Evolutionary conservation across 1,139 yeast genomes (phyloP).

Genomic region (Blastobotrys niveus): DNA sequence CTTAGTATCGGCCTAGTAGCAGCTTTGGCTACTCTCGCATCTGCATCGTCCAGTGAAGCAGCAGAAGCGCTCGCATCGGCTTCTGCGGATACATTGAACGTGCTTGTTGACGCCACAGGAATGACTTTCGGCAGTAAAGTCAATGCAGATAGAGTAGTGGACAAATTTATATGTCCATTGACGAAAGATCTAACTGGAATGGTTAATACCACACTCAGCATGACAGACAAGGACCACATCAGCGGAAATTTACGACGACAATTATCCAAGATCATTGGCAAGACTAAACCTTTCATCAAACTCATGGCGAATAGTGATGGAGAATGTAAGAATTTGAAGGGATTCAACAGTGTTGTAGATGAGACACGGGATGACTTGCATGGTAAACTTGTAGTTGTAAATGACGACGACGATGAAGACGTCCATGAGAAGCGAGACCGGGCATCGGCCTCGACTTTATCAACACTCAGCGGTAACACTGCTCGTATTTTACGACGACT

Average conservation of each 20-base stretch:
- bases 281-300: background rate
- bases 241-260: background rate
- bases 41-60: background rate
- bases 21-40: no score
- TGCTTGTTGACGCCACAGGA: background rate
- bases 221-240: conserved; percentile 1
- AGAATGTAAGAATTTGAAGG: background rate
- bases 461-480: background rate
- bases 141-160: background rate
- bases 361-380: no score
- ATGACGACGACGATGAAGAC: no score
- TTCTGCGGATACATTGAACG: background rate
- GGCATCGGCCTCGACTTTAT: no score
- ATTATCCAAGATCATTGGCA: background rate
- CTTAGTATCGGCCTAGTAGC: no score
- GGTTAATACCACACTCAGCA: background rate
- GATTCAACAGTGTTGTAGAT: background rate
- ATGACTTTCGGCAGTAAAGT: background rate
- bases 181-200: conserved; percentile 1
- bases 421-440: no score
- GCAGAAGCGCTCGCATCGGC: conserved; percentile 2
- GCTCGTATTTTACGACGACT: background rate
- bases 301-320: conserved; percentile 1
- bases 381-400: no score
- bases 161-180: conserved; percentile 10